phyloP scores from a whole-genome alignment of 192 early-diverging fungal species.

The Rhizoclosmatium sp. region DNA sequence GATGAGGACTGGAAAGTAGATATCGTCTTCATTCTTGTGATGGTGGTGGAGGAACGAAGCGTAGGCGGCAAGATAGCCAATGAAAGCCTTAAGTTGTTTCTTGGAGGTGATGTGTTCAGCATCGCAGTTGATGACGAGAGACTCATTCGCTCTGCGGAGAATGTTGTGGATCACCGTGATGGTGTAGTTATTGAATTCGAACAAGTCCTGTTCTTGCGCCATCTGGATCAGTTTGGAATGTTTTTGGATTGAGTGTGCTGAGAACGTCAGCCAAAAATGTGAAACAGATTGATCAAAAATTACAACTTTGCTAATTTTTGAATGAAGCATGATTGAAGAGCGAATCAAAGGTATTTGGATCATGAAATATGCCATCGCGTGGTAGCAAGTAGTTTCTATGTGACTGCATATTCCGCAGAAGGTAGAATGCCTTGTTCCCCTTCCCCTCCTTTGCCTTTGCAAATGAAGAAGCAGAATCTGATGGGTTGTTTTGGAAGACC shows the following conservation, averaged over 20 bases:
- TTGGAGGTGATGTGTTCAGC: background rate
- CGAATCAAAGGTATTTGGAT: conserved; percentile 14
- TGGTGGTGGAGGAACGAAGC: conserved; percentile 5
- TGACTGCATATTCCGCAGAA: background rate
- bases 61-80: background rate
- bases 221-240: background rate
- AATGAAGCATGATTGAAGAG: background rate
- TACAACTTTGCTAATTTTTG: background rate
- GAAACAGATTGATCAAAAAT: background rate
- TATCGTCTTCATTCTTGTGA: conserved; percentile 12
- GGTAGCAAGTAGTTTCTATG: conserved; percentile 1
- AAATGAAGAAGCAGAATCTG: background rate
- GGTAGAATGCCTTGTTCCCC: background rate
- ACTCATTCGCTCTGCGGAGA: background rate
- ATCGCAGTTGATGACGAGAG: conserved; percentile 6
- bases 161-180: conserved; percentile 10
- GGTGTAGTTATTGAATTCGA: background rate
- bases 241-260: background rate
- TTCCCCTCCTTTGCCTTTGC: background rate
- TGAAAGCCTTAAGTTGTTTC: conserved; percentile 3
- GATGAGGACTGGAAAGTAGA: conserved; percentile 13
- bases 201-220: conserved; percentile 10
- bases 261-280: background rate
- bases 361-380: background rate
- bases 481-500: background rate